Evolutionary conservation across 78 protist genomes (phyloP).

Genomic region (Dictyostelium capitatum): DNA sequence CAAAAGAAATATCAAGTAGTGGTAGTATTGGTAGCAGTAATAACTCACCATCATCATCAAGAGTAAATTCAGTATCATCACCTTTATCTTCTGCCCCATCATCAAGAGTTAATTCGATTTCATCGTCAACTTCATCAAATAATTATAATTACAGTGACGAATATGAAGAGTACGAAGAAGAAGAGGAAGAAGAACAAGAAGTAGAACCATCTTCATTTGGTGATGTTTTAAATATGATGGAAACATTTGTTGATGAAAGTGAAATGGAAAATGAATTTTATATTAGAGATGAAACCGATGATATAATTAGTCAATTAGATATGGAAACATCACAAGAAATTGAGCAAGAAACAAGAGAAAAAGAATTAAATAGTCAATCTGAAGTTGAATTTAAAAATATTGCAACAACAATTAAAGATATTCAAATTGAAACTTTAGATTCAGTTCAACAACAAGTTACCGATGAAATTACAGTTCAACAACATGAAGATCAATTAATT

Average conservation of each 20-base stretch:
- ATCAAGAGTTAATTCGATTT: background rate
- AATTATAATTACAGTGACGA: background rate
- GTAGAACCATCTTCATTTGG: background rate
- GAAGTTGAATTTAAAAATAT: background rate
- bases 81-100: too few relatives aligned
- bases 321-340: background rate
- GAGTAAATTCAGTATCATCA: background rate
- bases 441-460: background rate
- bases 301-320: conserved; percentile 4
- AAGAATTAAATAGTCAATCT: background rate
- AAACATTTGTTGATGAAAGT: background rate
- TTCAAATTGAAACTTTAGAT: background rate
- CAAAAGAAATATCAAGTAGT: background rate
- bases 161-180: background rate
- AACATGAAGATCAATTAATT: background rate
- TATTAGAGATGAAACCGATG: conserved; percentile 24
- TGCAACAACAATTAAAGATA: background rate
- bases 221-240: conserved; percentile 5
- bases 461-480: too few relatives aligned
- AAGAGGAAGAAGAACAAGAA: background rate
- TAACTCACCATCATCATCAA: conserved; percentile 10
- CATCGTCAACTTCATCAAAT: background rate
- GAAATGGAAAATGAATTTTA: background rate
- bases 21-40: background rate
- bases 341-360: background rate